These are phyloP conservation scores for Delonix regia DNA, from an alignment of 306 rosid genomes.

Conservation along the genomic window DNA sequence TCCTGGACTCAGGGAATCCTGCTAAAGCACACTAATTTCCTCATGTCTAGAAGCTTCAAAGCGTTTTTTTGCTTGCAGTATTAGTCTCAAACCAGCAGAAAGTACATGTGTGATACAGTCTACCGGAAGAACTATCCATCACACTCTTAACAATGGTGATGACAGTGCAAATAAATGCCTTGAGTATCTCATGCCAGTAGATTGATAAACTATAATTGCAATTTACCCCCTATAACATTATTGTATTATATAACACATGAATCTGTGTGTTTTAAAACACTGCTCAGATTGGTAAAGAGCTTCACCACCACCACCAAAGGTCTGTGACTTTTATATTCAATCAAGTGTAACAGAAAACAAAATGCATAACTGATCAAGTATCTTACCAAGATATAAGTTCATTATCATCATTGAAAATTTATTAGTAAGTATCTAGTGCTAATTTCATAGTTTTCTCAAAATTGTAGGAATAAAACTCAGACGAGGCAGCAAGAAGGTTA, in stretches of 20 bases:
- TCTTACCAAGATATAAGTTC: conserved; percentile 11
- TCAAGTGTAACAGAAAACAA: not conserved
- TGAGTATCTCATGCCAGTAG: not conserved
- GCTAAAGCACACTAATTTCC: not conserved
- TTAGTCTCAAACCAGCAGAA: not conserved
- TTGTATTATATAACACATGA: not conserved
- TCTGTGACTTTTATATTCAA: conserved; percentile 13
- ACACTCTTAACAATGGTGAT: not conserved
- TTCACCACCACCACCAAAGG: not conserved
- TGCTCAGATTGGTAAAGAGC: not conserved
- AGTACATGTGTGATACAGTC: not conserved
- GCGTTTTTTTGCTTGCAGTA: not conserved
- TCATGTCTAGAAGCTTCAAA: not conserved
- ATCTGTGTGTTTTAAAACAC: not conserved
- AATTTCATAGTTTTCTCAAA: not conserved
- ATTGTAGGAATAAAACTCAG: not conserved
- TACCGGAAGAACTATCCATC: not conserved
- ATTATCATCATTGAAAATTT: not conserved
- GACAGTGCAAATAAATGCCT: not conserved
- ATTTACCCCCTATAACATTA: not conserved
- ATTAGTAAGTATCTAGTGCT: not conserved
- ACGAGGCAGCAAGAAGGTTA: not conserved
- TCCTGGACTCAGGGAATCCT: not conserved
- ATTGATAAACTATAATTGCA: not conserved
- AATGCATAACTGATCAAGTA: not conserved